These are phyloP conservation scores for Basidiobolus heterosporus DNA, from an alignment of 371 early-diverging fungal genomes.

Conservation along the genomic window DNA sequence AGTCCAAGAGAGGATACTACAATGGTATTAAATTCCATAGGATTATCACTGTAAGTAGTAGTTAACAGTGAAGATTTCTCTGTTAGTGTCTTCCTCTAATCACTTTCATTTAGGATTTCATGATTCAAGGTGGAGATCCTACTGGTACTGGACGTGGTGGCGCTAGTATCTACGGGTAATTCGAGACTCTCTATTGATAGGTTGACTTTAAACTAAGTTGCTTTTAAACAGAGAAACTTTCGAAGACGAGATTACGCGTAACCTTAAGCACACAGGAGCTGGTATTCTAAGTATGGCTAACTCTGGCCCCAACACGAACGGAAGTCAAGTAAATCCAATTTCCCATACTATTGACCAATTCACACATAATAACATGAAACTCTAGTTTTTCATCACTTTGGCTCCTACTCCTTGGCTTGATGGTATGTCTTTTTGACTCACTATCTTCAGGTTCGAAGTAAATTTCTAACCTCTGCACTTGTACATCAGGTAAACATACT, in stretches of 20 bases:
- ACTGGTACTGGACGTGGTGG: constrained; percentile 44
- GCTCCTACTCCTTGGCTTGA: constrained; percentile 59
- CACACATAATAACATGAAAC: not conserved
- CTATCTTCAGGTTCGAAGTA: not conserved
- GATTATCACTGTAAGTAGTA: constrained; percentile 37
- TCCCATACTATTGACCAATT: not conserved
- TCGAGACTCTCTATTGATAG: not conserved
- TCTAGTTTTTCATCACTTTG: constrained; percentile 44
- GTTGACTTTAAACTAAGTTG: not conserved
- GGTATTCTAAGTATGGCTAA: constrained; percentile 79
- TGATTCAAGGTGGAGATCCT: constrained; percentile 65
- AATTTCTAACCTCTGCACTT: not conserved
- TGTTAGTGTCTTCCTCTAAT: not conserved
- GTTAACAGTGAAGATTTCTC: not conserved
- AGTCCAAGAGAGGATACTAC: constrained; percentile 50
- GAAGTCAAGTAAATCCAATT: constrained; percentile 37
- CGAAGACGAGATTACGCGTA: constrained; percentile 56
- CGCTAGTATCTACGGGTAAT: constrained; percentile 47
- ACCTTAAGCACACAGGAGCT: constrained; percentile 56
- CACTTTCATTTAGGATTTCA: constrained; percentile 32
- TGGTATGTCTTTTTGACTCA: constrained; percentile 19
- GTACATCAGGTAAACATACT: constrained; percentile 37
- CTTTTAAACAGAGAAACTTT: constrained; percentile 35
- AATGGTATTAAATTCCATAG: constrained; percentile 63
- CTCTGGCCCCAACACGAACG: constrained; percentile 67